Base-by-base conservation (phyloP, 139 green algal genomes). In the Trebouxia sp. region DNA sequence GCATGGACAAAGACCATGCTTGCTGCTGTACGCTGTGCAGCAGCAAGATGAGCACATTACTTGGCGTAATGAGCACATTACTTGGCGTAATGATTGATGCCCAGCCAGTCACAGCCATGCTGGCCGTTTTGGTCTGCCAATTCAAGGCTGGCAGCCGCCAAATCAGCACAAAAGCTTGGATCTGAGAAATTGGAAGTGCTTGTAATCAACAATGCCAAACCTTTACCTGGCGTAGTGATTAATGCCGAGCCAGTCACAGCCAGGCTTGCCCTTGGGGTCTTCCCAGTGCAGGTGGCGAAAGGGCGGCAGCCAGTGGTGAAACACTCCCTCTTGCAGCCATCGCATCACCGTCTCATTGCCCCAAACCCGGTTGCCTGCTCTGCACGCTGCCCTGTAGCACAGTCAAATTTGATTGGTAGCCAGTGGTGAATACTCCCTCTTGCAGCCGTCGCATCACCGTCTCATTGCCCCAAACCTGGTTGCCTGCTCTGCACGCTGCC, bases 1-100 rank as follows among this genome's bases (percentile, higher is more conserved):
- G n/a, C n/a, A n/a, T n/a, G n/a, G n/a, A n/a, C n/a, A n/a, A n/a
- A n/a, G n/a, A n/a, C n/a, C n/a, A n/a, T 53, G 47, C 47, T 26
- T 14, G 47, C 1, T 53, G 47, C 47, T 5, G 47, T 53, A 53
- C 3, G 47, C 47, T 53, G 20, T 53, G n/a, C n/a, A n/a, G n/a
- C n/a, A n/a, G n/a, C n/a, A n/a, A n/a, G n/a, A n/a, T n/a, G n/a
- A n/a, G n/a, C n/a, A n/a, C n/a, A n/a, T n/a, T n/a, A n/a, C n/a
- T n/a, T 72, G 70, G 20, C 12, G 62, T 4, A 5, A 12, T 26
- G 42, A 1, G 30, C 0, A 15, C 12, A 35, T 9, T 37, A 83
- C 79, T 81, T 74, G 20, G 77, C 72, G 78, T 91, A 91, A 78
- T 91, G 89, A 75, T 91, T 91, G 48, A 91, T 39, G 1, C 88